These are phyloP conservation scores for Dryadomyces quercus-mongolicae DNA, from an alignment of 2,329 filamentous ascomycete species.

Conservation along the genomic window DNA sequence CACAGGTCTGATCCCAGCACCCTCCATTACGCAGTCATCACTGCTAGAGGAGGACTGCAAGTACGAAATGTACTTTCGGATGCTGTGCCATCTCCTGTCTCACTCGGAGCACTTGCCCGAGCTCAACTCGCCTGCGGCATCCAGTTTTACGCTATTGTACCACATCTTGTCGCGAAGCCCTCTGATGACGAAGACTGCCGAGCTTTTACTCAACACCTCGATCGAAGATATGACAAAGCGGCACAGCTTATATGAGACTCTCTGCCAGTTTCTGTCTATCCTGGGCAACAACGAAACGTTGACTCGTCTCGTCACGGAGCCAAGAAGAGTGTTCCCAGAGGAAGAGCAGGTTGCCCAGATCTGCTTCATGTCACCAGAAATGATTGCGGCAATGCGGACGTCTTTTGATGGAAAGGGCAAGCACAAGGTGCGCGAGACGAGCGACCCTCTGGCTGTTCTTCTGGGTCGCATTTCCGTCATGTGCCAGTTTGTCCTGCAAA, in stretches of 20 bases:
- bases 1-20: background rate
- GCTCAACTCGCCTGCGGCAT: background rate
- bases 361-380: background rate
- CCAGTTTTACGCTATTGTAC: background rate
- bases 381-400: background rate
- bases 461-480: slow-evolving; percentile 18
- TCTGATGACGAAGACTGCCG: slow-evolving; percentile 13
- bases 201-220: slow-evolving; percentile 15
- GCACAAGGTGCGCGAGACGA: background rate
- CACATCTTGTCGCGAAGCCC: slow-evolving; percentile 13
- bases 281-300: slow-evolving; percentile 19
- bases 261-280: slow-evolving; percentile 26
- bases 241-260: slow-evolving; percentile 20
- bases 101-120: background rate
- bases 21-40: background rate
- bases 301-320: background rate
- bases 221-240: slow-evolving; percentile 17
- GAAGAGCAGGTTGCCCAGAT: background rate
- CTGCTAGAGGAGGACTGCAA: background rate
- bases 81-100: background rate
- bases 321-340: background rate
- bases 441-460: background rate
- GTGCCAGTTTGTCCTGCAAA: slow-evolving; percentile 20
- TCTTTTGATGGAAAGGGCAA: background rate
- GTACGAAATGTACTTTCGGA: background rate